A percentile compares a stretch with the other conserved stretches of the same genome.
phyloP scores from a whole-genome alignment of 352 stramenopile species.

The Phytophthora sp. region DNA sequence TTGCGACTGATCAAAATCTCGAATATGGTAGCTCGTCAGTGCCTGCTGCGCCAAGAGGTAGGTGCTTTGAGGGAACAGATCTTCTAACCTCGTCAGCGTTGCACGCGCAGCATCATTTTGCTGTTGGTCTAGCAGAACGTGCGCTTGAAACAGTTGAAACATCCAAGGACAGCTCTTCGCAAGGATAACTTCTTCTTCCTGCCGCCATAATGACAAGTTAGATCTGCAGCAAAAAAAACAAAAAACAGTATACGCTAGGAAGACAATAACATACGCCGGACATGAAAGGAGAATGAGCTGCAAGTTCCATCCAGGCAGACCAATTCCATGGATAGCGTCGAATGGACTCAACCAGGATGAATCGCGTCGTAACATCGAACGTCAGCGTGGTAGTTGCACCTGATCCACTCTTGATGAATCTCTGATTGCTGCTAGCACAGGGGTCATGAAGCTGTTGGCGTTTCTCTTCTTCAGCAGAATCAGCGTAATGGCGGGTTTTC shows the following conservation, averaged over 20 bases:
- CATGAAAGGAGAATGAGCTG: conserved; percentile 68
- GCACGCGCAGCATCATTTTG: conserved; percentile 70
- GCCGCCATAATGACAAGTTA: conserved; percentile 17
- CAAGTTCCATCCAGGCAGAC: conserved; percentile 97
- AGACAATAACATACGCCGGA: conserved; percentile 33
- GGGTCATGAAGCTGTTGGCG: conserved; percentile 37
- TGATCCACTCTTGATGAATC: conserved; percentile 27
- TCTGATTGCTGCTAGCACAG: conserved; percentile 3
- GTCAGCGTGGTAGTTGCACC: conserved; percentile 29
- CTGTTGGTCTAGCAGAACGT: conserved; percentile 80
- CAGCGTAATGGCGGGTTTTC: conserved; percentile 35
- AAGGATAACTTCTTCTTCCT: conserved; percentile 69
- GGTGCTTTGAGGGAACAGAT: conserved; percentile 69
- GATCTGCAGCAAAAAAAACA: neutral
- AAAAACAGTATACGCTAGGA: neutral
- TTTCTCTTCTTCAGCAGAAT: conserved; percentile 49
- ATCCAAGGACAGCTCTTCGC: conserved; percentile 71
- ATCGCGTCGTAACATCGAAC: conserved; percentile 64
- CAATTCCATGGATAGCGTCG: conserved; percentile 92
- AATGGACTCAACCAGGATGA: conserved; percentile 78
- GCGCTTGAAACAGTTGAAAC: conserved; percentile 86
- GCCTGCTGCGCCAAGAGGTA: conserved; percentile 83
- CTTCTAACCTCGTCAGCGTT: conserved; percentile 56
- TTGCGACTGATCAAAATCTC: conserved; percentile 84
- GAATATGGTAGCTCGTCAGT: conserved; percentile 81